A percentile compares a stretch with the other conserved stretches of the same genome.
Conservation (phyloP, 2,329 filamentous ascomycete genomes). For the Fusarium ambrosium region DNA sequence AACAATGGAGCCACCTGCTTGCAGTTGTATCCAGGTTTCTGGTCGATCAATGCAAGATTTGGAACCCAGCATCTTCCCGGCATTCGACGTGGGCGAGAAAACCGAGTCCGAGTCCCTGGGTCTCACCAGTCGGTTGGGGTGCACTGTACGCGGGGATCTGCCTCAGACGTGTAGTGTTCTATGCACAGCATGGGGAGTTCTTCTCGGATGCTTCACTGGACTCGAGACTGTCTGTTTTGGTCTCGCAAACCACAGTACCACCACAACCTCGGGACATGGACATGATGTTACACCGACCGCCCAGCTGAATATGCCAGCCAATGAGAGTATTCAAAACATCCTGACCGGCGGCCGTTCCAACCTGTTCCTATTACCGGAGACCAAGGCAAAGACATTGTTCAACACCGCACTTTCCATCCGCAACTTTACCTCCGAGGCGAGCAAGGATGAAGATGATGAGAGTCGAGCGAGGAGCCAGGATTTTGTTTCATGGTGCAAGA, state of each 20-base stretch:
- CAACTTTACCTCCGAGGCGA: constrained; percentile 37
- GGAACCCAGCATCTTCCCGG: constrained; percentile 38
- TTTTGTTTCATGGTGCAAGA: constrained; percentile 29
- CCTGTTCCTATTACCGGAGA: not conserved
- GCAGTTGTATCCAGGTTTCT: constrained; percentile 14
- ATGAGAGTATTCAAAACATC: constrained; percentile 10
- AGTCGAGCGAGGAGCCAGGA: not conserved
- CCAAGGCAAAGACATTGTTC: constrained; percentile 52
- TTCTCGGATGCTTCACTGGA: constrained; percentile 41
- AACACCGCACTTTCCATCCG: constrained; percentile 58
- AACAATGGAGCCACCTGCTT: constrained; percentile 20
- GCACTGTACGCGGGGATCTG: not conserved
- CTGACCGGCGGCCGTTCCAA: not conserved
- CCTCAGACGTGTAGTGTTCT: constrained; percentile 21
- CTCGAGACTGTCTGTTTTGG: constrained; percentile 39
- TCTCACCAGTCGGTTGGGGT: not conserved
- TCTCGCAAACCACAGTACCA: constrained; percentile 18
- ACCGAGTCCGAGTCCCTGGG: constrained; percentile 4
- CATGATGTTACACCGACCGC: not conserved
- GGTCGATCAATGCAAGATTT: constrained; percentile 23
- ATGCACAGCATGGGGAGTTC: constrained; percentile 29
- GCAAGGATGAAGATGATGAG: constrained; percentile 38
- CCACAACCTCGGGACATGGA: not conserved
- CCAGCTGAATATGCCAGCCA: constrained; percentile 11
- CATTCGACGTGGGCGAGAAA: constrained; percentile 34